Evolutionary conservation across 441 rosid genomes (phyloP).

Genomic region (Jatropha podagrica): DNA sequence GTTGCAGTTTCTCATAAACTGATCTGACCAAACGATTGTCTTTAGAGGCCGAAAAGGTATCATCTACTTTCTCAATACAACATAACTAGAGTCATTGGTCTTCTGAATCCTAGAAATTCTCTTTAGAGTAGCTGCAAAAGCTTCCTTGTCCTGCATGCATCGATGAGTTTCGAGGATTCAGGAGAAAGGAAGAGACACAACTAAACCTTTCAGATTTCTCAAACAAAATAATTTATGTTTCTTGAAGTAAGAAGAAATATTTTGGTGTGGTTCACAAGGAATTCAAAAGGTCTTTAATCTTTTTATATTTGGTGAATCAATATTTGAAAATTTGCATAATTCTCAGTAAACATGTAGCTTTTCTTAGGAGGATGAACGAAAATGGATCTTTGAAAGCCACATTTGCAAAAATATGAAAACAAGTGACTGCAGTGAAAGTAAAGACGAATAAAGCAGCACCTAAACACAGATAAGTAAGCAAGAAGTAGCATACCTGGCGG

Average conservation of each 20-base stretch:
- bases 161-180: conserved; percentile 6
- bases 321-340: neutral
- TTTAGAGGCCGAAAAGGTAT: conserved; percentile 1
- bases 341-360: neutral
- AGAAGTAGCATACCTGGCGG: conserved; percentile 50
- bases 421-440: neutral
- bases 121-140: conserved; percentile 75
- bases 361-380: too few relatives aligned
- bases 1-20: neutral
- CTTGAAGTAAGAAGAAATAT: neutral
- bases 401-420: neutral
- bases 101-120: conserved; percentile 92
- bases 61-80: conserved; percentile 68
- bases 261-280: too few relatives aligned
- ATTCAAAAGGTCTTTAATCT: neutral
- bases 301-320: neutral
- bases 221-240: neutral
- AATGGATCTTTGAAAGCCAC: neutral
- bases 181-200: neutral
- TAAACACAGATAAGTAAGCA: neutral
- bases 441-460: neutral
- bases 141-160: conserved; percentile 79
- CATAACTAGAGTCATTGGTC: conserved; percentile 66
- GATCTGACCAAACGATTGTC: neutral
- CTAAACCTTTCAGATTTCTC: neutral